These are phyloP conservation scores for Gnaphalium uliginosum DNA, from an alignment of 129 eudicot genomes.

Conservation along the genomic window DNA sequence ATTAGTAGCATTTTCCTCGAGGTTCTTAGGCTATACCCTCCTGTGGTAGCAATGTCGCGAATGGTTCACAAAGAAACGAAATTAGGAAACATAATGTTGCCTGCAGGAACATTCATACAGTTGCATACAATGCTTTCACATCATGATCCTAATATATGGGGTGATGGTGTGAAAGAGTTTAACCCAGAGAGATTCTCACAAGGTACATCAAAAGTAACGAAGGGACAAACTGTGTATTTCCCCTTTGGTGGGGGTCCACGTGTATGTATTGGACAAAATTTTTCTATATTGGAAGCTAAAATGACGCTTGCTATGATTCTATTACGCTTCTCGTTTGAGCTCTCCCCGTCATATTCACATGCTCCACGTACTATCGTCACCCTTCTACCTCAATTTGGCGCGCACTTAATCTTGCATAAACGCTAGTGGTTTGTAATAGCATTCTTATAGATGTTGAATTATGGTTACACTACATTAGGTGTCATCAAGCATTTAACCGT, in stretches of 20 bases:
- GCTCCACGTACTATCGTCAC: slow-evolving; percentile 32
- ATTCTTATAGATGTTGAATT: background rate
- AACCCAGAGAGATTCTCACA: slow-evolving; percentile 42
- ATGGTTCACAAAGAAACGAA: slow-evolving; percentile 8
- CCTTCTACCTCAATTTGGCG: slow-evolving; percentile 42
- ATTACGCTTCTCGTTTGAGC: slow-evolving; percentile 32
- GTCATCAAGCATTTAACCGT: background rate
- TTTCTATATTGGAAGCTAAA: slow-evolving; percentile 44
- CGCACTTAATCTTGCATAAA: slow-evolving; percentile 23
- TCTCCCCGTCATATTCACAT: slow-evolving; percentile 39
- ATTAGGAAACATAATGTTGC: slow-evolving; percentile 25
- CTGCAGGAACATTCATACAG: slow-evolving; percentile 15
- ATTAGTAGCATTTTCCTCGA: slow-evolving; percentile 44
- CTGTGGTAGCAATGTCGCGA: slow-evolving; percentile 13
- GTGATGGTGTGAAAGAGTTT: slow-evolving; percentile 41
- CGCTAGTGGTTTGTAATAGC: background rate
- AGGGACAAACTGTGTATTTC: slow-evolving; percentile 14
- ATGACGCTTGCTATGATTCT: slow-evolving; percentile 36
- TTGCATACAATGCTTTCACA: slow-evolving; percentile 34
- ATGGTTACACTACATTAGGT: background rate
- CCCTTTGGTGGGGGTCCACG: slow-evolving; percentile 54
- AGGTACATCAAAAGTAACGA: slow-evolving; percentile 36
- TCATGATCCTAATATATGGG: slow-evolving; percentile 43
- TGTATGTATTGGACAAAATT: slow-evolving; percentile 42
- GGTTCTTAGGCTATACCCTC: slow-evolving; percentile 47